Conservation (phyloP, 805 yeast genomes). For the Saccharomycopsis oosterbeekiorum region DNA sequence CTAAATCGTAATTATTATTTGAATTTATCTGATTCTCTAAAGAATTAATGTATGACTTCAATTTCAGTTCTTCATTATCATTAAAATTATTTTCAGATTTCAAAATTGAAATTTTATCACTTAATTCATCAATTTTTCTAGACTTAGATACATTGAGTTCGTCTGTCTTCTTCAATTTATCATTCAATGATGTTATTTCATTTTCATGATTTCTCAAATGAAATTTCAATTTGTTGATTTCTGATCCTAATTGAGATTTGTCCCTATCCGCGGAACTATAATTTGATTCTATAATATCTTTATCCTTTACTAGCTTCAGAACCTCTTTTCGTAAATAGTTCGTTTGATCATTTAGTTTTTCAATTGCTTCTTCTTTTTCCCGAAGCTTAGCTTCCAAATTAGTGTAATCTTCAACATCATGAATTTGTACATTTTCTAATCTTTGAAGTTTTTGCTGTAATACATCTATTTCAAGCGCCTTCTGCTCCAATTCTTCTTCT, state of each 20-base stretch:
- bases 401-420: slow-evolving; percentile 16
- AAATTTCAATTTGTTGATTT: slow-evolving; percentile 5
- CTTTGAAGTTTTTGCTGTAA: slow-evolving; percentile 5
- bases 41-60: slow-evolving; percentile 10
- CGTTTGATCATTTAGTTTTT: slow-evolving; percentile 15
- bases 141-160: slow-evolving; percentile 1
- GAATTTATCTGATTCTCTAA: slow-evolving; percentile 15
- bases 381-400: slow-evolving; percentile 12
- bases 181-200: slow-evolving; percentile 9
- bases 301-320: slow-evolving; percentile 19
- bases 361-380: slow-evolving; percentile 19
- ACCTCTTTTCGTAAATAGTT: slow-evolving; percentile 21
- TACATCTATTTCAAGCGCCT: slow-evolving; percentile 8
- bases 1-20: slow-evolving; percentile 7
- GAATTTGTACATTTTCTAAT: slow-evolving; percentile 9
- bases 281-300: slow-evolving; percentile 12
- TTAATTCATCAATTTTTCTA: slow-evolving; percentile 4
- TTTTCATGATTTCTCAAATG: slow-evolving; percentile 7
- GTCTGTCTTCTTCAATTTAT: slow-evolving; percentile 18
- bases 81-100: slow-evolving; percentile 14
- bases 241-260: not conserved
- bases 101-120: slow-evolving; percentile 17
- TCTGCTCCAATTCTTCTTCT: slow-evolving; percentile 13
- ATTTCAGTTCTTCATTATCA: slow-evolving; percentile 18
- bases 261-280: slow-evolving; percentile 5